A percentile compares a stretch with the other conserved stretches of the same genome.
Conservation (phyloP, 2,329 filamentous ascomycete genomes). For the Zymoseptoria passerinii region DNA sequence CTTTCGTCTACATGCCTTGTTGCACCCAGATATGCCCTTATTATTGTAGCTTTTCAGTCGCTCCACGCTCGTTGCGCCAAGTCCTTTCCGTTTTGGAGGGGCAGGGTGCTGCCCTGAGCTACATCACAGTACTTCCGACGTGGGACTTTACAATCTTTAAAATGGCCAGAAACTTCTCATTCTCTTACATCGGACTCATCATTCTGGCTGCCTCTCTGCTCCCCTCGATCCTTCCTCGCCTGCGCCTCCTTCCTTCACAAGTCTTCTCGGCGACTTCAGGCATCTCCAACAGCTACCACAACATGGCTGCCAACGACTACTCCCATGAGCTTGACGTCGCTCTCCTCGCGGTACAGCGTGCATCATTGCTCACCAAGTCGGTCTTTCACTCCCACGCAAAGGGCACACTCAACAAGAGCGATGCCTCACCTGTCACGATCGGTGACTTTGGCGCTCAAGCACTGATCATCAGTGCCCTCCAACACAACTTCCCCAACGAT, state of each 20-base stretch:
- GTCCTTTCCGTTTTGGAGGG: no score
- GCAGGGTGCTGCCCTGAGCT: background rate
- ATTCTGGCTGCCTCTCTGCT: constrained; percentile 38
- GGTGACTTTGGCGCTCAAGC: constrained; percentile 97
- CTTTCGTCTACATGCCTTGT: no score
- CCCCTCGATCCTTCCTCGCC: constrained; percentile 34
- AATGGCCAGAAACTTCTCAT: background rate
- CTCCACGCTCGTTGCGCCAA: no score
- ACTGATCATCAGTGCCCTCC: constrained; percentile 84
- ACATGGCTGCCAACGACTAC: constrained; percentile 48
- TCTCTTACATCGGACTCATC: constrained; percentile 18
- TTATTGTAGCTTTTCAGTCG: no score
- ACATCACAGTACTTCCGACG: background rate
- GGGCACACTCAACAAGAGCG: constrained; percentile 87
- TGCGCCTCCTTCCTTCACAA: constrained; percentile 33
- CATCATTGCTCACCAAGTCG: constrained; percentile 63
- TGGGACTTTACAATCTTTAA: background rate
- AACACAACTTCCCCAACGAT: constrained; percentile 81
- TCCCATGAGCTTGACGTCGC: constrained; percentile 72
- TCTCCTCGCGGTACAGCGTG: constrained; percentile 81
- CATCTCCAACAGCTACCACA: constrained; percentile 8
- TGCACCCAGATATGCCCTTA: no score
- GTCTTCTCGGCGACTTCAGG: constrained; percentile 5
- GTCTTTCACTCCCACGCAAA: constrained; percentile 86
- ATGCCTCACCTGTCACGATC: constrained; percentile 94